Conservation (phyloP, 2,329 filamentous ascomycete genomes). For the Nothophaeocryptopus gaeumannii region DNA sequence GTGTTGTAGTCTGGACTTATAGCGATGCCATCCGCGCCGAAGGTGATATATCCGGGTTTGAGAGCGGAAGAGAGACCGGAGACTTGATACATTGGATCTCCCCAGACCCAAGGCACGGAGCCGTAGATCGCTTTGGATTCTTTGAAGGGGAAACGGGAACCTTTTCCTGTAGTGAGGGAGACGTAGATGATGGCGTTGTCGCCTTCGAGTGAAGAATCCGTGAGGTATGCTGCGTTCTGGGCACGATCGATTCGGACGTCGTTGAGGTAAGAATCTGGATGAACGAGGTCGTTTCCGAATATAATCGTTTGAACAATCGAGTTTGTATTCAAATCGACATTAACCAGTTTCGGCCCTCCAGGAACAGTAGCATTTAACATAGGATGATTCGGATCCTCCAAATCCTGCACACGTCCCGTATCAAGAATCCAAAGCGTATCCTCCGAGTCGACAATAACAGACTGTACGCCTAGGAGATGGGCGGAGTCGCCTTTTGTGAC, state of each 20-base stretch:
- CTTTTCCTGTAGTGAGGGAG: conserved; percentile 45
- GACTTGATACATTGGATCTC: conserved; percentile 42
- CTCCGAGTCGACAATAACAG: conserved; percentile 47
- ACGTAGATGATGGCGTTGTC: conserved; percentile 48
- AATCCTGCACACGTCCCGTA: conserved; percentile 42
- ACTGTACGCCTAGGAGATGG: conserved; percentile 50
- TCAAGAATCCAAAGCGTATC: conserved; percentile 53
- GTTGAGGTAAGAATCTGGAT: conserved; percentile 48
- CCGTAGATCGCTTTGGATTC: conserved; percentile 27
- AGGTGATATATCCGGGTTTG: conserved; percentile 37
- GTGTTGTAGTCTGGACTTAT: conserved; percentile 45
- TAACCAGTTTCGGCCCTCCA: conserved; percentile 50
- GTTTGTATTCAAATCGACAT: conserved; percentile 44
- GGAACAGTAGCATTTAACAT: conserved; percentile 39
- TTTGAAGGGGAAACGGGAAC: conserved; percentile 48
- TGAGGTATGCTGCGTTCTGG: conserved; percentile 47
- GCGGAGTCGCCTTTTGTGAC: conserved; percentile 40
- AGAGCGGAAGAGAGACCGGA: conserved; percentile 22
- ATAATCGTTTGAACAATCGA: conserved; percentile 47
- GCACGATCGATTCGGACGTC: conserved; percentile 52
- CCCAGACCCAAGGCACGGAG: conserved; percentile 39
- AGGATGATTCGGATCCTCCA: conserved; percentile 36
- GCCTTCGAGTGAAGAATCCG: conserved; percentile 47
- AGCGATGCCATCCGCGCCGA: conserved; percentile 50
- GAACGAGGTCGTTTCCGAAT: conserved; percentile 45